These are phyloP conservation scores for Gossypium thurberi DNA, from an alignment of 345 rosid species.

Conservation along the genomic window DNA sequence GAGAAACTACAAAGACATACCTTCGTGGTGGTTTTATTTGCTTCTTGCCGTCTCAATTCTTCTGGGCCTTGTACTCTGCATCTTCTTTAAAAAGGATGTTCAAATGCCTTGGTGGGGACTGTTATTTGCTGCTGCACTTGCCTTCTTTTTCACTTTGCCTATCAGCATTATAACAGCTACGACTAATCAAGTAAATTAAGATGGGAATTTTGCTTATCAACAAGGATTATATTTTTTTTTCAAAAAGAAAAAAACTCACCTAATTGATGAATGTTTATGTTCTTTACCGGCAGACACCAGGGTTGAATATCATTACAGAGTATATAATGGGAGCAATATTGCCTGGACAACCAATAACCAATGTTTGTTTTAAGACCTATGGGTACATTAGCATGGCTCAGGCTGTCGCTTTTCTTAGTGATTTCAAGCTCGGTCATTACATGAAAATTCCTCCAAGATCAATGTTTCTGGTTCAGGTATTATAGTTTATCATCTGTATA, in stretches of 20 bases:
- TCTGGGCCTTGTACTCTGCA: slow-evolving; percentile 25
- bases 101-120: slow-evolving; percentile 54
- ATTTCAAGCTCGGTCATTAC: slow-evolving; percentile 36
- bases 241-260: no score
- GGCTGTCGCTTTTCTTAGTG: slow-evolving; percentile 31
- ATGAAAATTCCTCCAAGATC: slow-evolving; percentile 38
- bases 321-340: slow-evolving; percentile 27
- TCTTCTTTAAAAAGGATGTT: slow-evolving; percentile 28
- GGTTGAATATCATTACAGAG: slow-evolving; percentile 32
- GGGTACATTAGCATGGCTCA: slow-evolving; percentile 37
- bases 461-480: slow-evolving; percentile 40
- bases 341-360: slow-evolving; percentile 32
- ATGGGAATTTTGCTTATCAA: background rate
- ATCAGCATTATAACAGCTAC: slow-evolving; percentile 43
- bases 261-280: background rate
- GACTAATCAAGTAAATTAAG: slow-evolving; percentile 36
- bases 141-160: slow-evolving; percentile 42
- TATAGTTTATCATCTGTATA: background rate
- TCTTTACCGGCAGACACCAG: slow-evolving; percentile 23
- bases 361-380: slow-evolving; percentile 34
- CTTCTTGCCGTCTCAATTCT: slow-evolving; percentile 25
- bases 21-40: slow-evolving; percentile 39
- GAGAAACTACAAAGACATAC: slow-evolving; percentile 35
- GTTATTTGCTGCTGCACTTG: slow-evolving; percentile 34
- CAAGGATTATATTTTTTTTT: background rate